phyloP scores from a whole-genome alignment of 495 filamentous ascomycete species.

The Annulohypoxylon nitens region DNA sequence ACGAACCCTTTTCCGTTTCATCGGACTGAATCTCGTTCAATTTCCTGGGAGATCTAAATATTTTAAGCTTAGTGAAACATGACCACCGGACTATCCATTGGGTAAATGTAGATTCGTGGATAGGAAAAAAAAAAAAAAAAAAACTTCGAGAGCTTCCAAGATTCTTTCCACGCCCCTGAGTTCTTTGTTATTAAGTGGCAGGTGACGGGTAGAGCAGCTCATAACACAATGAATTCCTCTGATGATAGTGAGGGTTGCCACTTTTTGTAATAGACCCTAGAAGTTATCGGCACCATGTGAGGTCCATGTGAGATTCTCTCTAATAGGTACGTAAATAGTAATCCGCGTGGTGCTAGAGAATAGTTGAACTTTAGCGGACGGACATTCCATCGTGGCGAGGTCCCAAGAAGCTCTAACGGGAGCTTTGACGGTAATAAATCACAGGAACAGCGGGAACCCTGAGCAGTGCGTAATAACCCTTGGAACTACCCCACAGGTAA shows the following conservation, averaged over 20 bases:
- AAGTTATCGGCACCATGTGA: background rate
- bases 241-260: background rate
- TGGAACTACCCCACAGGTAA: conserved; percentile 2
- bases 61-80: conserved; percentile 10
- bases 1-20: background rate
- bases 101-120: background rate
- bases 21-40: conserved; percentile 8
- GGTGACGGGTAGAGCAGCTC: background rate
- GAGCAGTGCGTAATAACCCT: conserved; percentile 14
- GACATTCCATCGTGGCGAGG: conserved; percentile 12
- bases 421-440: conserved; percentile 13
- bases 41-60: background rate
- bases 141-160: background rate
- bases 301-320: background rate
- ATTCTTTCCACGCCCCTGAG: conserved; percentile 1
- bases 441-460: conserved; percentile 12
- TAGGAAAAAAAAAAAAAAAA: background rate
- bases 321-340: conserved; percentile 8
- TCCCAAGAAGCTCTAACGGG: conserved; percentile 9
- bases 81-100: background rate
- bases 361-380: conserved; percentile 8
- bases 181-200: background rate
- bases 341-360: background rate
- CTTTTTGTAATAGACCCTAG: background rate
- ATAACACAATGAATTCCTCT: background rate